A percentile compares a stretch with the other conserved stretches of the same genome.
Conservation (phyloP, 768 basidiomycete genomes). For the Pleurotus pulmonarius region DNA sequence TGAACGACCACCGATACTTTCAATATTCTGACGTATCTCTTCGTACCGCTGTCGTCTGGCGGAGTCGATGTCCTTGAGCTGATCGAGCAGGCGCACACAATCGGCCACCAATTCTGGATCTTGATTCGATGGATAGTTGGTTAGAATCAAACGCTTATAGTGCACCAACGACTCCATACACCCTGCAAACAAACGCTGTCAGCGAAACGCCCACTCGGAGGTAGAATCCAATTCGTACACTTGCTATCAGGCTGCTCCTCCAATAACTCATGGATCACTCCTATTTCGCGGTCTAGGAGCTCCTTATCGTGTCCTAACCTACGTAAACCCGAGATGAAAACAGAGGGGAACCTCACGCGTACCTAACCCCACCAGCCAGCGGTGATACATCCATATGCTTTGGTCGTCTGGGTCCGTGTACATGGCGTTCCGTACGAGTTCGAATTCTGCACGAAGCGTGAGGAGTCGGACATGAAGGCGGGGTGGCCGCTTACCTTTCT, state of each 20-base stretch:
- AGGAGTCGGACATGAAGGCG: not conserved
- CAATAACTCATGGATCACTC: conserved; percentile 75
- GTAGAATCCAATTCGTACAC: conserved; percentile 46
- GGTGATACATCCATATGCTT: conserved; percentile 97
- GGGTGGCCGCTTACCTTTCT: conserved; percentile 52
- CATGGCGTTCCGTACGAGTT: conserved; percentile 87
- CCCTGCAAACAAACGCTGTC: conserved; percentile 49
- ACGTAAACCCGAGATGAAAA: conserved; percentile 1
- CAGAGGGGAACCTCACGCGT: conserved; percentile 13
- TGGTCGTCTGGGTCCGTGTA: conserved; percentile 97
- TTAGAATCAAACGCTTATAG: conserved; percentile 72
- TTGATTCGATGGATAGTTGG: conserved; percentile 32
- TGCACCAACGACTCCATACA: conserved; percentile 90
- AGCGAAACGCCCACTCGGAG: not conserved
- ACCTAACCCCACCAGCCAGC: conserved; percentile 92
- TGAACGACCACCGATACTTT: too few species aligned
- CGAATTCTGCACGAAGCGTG: conserved; percentile 63
- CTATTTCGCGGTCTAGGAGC: conserved; percentile 71
- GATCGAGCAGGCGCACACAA: conserved; percentile 48
- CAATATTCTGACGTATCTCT: conserved; percentile 43
- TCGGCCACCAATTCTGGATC: conserved; percentile 32
- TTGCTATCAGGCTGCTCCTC: conserved; percentile 91
- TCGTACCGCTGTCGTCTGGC: conserved; percentile 64
- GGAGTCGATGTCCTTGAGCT: conserved; percentile 63
- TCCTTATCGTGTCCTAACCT: conserved; percentile 51